These are phyloP conservation scores for Malassezia slooffiae DNA, from an alignment of 1,284 basidiomycete species.

Conservation along the genomic window DNA sequence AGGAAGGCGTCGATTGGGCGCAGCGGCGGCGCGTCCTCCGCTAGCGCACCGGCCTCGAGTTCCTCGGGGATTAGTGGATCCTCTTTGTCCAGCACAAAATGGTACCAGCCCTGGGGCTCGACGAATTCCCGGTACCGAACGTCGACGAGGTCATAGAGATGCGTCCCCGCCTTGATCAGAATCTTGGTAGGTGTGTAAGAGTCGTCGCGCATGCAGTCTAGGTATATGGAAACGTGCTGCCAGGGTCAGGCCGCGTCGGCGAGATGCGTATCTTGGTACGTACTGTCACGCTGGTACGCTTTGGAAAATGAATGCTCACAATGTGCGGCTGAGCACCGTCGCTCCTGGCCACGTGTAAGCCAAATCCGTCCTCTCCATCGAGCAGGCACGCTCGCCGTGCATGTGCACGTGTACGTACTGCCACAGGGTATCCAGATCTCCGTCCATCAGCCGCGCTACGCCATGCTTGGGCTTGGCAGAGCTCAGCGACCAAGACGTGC, in stretches of 20 bases:
- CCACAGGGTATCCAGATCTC: slow-evolving; percentile 88
- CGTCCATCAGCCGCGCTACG: slow-evolving; percentile 76
- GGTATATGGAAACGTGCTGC: slow-evolving; percentile 80
- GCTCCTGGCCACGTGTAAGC: slow-evolving; percentile 55
- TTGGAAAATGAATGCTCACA: slow-evolving; percentile 84
- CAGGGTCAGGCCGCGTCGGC: neutral
- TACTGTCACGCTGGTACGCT: slow-evolving; percentile 79
- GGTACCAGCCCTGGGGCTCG: slow-evolving; percentile 90
- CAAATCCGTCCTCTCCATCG: too few relatives aligned
- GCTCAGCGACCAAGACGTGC: slow-evolving; percentile 88
- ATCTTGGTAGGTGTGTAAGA: slow-evolving; percentile 92
- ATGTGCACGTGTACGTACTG: slow-evolving; percentile 64
- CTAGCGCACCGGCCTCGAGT: too few relatives aligned
- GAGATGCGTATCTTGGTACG: slow-evolving; percentile 17
- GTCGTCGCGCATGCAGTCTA: slow-evolving; percentile 79
- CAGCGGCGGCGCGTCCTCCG: neutral
- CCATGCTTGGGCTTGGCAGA: slow-evolving; percentile 95
- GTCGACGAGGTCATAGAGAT: slow-evolving; percentile 81
- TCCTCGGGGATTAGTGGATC: slow-evolving; percentile 4
- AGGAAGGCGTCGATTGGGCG: slow-evolving; percentile 74
- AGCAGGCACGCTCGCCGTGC: too few relatives aligned
- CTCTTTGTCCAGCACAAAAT: slow-evolving; percentile 72
- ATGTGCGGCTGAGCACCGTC: slow-evolving; percentile 96
- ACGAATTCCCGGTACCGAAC: slow-evolving; percentile 56
- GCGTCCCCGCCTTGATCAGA: slow-evolving; percentile 79